These are phyloP conservation scores for Leccinellum luteum DNA, from an alignment of 768 basidiomycete genomes.

Conservation along the genomic window DNA sequence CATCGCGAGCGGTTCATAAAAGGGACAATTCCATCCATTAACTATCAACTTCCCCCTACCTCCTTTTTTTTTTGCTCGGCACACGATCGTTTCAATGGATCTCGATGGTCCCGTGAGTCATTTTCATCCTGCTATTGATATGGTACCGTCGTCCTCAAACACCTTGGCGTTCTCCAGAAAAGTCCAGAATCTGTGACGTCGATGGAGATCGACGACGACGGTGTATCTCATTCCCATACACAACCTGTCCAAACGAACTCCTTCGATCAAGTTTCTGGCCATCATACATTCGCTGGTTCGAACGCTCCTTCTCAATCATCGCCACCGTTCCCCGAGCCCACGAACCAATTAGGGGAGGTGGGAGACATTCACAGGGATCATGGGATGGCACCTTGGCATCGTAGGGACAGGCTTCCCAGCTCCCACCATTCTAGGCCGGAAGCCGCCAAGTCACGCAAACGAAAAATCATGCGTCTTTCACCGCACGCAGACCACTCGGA, in stretches of 20 bases:
- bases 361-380: neutral
- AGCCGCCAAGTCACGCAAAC: slow-evolving; percentile 13
- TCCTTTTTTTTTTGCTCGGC: neutral
- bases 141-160: neutral
- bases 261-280: neutral
- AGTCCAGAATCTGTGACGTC: neutral
- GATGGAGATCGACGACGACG: slow-evolving; percentile 15
- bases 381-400: neutral
- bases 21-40: neutral
- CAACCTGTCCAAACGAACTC: neutral
- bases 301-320: neutral
- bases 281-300: neutral
- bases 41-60: neutral
- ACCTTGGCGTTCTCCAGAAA: slow-evolving; percentile 1
- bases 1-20: slow-evolving; percentile 17
- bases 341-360: neutral
- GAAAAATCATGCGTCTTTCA: slow-evolving; percentile 6
- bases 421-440: neutral
- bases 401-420: neutral
- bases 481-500: neutral
- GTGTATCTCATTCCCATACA: neutral
- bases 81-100: slow-evolving; percentile 10
- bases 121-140: neutral
- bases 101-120: slow-evolving; percentile 15
- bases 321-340: neutral